These are phyloP conservation scores for Trichoderma sp. DNA, from an alignment of 2,329 filamentous ascomycete species.

Conservation along the genomic window DNA sequence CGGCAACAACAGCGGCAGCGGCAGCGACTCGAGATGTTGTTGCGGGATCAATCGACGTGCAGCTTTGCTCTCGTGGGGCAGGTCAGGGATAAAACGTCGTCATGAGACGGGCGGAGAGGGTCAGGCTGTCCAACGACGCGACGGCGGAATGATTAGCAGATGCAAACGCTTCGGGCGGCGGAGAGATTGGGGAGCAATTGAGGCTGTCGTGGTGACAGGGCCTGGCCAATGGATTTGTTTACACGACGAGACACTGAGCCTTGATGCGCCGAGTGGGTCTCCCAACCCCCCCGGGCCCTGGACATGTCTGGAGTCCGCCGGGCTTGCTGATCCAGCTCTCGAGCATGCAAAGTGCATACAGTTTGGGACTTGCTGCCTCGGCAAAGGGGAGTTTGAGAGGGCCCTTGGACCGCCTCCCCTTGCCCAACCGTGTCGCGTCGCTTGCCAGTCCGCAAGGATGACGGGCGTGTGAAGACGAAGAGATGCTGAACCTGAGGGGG, in stretches of 20 bases:
- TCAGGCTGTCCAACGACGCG: conserved; percentile 20
- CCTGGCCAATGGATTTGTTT: conserved; percentile 40
- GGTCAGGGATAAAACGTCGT: conserved; percentile 18
- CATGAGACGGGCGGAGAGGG: conserved; percentile 18
- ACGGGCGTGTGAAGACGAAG: not conserved
- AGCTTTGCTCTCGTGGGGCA: conserved; percentile 17
- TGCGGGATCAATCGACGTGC: conserved; percentile 17
- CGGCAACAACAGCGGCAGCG: not conserved
- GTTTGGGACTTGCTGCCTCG: conserved; percentile 17
- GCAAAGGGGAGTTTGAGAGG: conserved; percentile 11
- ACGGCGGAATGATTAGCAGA: conserved; percentile 22
- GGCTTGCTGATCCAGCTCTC: conserved; percentile 10
- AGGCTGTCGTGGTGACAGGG: conserved; percentile 27
- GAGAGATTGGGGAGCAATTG: conserved; percentile 26
- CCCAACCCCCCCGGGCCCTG: conserved; percentile 18
- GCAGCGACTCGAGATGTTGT: conserved; percentile 6
- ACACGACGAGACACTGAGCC: conserved; percentile 28
- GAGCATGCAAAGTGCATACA: conserved; percentile 16
- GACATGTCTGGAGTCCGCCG: conserved; percentile 15
- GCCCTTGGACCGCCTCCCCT: not conserved
- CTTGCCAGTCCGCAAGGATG: not conserved
- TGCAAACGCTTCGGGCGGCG: conserved; percentile 22
- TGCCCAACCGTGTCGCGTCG: conserved; percentile 13
- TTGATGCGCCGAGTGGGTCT: conserved; percentile 20
- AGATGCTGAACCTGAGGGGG: conserved; percentile 14